phyloP scores from a whole-genome alignment of 306 rosid species.

The Spatholobus suberectus region DNA sequence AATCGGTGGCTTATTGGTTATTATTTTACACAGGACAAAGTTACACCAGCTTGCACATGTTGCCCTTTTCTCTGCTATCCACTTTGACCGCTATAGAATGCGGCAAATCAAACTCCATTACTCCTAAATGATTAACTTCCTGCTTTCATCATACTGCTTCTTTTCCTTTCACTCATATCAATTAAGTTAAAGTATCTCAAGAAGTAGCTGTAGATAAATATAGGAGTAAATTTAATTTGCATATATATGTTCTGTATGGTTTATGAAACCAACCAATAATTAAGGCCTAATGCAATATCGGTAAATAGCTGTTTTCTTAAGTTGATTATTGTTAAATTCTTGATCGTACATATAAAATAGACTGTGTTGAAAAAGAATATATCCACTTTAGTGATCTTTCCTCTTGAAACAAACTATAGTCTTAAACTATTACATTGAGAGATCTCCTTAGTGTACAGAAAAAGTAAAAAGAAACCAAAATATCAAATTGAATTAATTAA shows the following conservation, averaged over 20 bases:
- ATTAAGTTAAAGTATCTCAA: neutral
- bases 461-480: too few species aligned
- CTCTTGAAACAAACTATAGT: too few species aligned
- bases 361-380: too few species aligned
- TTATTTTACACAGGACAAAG: constrained; percentile 25
- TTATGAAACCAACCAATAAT: neutral
- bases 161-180: neutral
- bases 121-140: neutral
- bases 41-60: constrained; percentile 39
- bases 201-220: neutral
- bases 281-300: neutral
- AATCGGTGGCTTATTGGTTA: constrained; percentile 5
- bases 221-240: neutral
- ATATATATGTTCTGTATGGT: neutral
- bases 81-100: constrained; percentile 30
- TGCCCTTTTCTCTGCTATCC: constrained; percentile 40
- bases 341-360: too few species aligned
- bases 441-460: too few species aligned
- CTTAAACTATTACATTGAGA: too few species aligned
- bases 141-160: neutral
- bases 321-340: neutral
- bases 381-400: too few species aligned
- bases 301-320: neutral
- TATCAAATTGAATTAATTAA: too few species aligned
- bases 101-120: neutral